Conservation (phyloP, 495 filamentous ascomycete genomes). For the Xylaria castorea region DNA sequence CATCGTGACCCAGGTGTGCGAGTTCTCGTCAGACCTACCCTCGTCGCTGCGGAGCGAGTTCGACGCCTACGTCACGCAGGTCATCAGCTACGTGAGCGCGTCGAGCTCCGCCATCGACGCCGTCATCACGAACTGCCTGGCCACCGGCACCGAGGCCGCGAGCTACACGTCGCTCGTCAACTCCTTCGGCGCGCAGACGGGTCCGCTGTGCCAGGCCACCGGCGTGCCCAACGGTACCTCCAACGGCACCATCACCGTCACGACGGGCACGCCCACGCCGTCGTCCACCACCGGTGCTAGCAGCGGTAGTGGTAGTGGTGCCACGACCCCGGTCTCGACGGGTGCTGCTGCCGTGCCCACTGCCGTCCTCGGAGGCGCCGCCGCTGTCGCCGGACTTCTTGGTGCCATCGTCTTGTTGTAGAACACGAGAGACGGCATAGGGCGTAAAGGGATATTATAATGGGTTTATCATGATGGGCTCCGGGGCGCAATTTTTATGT, state of each 20-base stretch:
- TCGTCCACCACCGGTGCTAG: neutral
- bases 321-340: neutral
- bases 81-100: conserved; percentile 30
- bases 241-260: neutral
- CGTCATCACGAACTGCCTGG: conserved; percentile 28
- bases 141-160: conserved; percentile 17
- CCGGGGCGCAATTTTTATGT: neutral
- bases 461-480: neutral
- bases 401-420: conserved; percentile 32
- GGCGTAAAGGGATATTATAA: neutral
- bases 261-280: neutral
- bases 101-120: conserved; percentile 24
- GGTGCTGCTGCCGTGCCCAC: conserved; percentile 25
- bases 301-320: neutral
- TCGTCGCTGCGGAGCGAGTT: conserved; percentile 27
- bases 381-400: conserved; percentile 28
- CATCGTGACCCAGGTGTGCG: conserved; percentile 25
- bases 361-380: conserved; percentile 24
- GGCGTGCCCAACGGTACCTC: neutral
- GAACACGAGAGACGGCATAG: neutral
- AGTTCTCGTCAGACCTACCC: conserved; percentile 23
- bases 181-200: conserved; percentile 17
- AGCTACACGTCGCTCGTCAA: conserved; percentile 18
- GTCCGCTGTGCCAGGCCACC: conserved; percentile 14
- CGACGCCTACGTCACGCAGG: conserved; percentile 27